These are phyloP conservation scores for Coffea eugenioides DNA, from an alignment of 257 asterid species.

Conservation along the genomic window DNA sequence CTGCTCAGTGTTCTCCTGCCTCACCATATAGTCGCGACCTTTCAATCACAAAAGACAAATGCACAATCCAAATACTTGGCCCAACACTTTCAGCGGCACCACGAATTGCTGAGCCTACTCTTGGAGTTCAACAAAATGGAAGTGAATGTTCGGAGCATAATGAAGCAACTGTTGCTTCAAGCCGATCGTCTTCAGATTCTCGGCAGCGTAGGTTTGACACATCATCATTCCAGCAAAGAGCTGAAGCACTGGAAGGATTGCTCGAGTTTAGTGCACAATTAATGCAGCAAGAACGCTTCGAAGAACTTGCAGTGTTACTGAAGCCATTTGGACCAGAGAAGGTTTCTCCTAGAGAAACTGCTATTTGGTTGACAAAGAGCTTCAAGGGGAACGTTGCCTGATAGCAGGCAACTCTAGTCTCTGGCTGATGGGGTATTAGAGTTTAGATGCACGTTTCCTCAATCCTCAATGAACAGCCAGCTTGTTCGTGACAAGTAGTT, in stretches of 20 bases:
- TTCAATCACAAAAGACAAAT: constrained; percentile 79
- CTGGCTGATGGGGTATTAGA: neutral
- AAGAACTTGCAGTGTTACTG: constrained; percentile 78
- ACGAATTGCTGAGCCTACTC: constrained; percentile 21
- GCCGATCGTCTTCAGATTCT: constrained; percentile 67
- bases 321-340: constrained; percentile 91
- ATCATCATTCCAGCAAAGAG: constrained; percentile 83
- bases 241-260: constrained; percentile 93
- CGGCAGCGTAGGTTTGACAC: constrained; percentile 73
- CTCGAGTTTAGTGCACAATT: constrained; percentile 93
- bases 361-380: constrained; percentile 95
- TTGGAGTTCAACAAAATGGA: constrained; percentile 36
- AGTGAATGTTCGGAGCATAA: constrained; percentile 71
- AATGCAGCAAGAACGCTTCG: constrained; percentile 79
- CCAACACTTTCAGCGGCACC: constrained; percentile 33
- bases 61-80: constrained; percentile 57
- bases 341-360: constrained; percentile 93
- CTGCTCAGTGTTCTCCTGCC: constrained; percentile 60
- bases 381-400: constrained; percentile 65
- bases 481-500: constrained; percentile 42
- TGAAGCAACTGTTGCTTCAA: constrained; percentile 50
- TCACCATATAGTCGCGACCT: constrained; percentile 43
- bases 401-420: neutral
- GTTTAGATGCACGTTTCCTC: neutral
- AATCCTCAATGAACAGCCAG: constrained; percentile 27